These are phyloP conservation scores for Ogataea parapolymorpha DNA, from an alignment of 805 yeast species.

Conservation along the genomic window DNA sequence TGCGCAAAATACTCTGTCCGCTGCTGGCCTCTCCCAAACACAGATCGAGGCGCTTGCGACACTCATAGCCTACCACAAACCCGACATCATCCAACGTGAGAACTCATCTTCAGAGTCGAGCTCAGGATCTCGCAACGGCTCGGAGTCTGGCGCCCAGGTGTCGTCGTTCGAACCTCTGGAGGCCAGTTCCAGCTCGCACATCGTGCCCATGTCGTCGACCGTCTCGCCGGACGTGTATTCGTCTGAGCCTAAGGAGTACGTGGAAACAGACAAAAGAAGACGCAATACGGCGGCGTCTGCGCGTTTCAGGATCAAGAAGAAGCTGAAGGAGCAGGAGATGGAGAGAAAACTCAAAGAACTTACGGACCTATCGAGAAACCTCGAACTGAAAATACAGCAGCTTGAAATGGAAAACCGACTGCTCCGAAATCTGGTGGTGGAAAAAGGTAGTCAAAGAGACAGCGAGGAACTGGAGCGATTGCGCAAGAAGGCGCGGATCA, in stretches of 20 bases:
- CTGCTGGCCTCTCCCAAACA: conserved; percentile 63
- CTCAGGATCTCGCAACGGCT: not conserved
- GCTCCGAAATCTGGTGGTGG: conserved; percentile 77
- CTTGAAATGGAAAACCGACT: conserved; percentile 91
- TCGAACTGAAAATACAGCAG: conserved; percentile 75
- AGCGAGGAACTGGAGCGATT: conserved; percentile 51
- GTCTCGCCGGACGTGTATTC: conserved; percentile 10
- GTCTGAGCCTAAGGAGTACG: conserved; percentile 8
- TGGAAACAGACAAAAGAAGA: conserved; percentile 68
- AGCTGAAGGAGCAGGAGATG: conserved; percentile 87
- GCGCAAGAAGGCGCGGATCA: conserved; percentile 43
- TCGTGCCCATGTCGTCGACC: conserved; percentile 5
- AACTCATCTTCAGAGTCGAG: not conserved
- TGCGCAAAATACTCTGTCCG: conserved; percentile 57
- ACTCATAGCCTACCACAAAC: conserved; percentile 62
- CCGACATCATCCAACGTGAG: conserved; percentile 17
- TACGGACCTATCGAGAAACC: conserved; percentile 57
- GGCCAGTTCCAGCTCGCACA: conserved; percentile 5
- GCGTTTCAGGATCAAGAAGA: conserved; percentile 87
- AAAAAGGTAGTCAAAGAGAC: conserved; percentile 62
- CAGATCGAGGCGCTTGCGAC: conserved; percentile 76
- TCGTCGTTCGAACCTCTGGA: conserved; percentile 1
- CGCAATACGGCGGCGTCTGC: conserved; percentile 95
- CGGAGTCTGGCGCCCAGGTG: not conserved
- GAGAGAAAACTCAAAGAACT: conserved; percentile 73